phyloP scores from a whole-genome alignment of 192 early-diverging fungal species.

The Coemansia guatemalensis region DNA sequence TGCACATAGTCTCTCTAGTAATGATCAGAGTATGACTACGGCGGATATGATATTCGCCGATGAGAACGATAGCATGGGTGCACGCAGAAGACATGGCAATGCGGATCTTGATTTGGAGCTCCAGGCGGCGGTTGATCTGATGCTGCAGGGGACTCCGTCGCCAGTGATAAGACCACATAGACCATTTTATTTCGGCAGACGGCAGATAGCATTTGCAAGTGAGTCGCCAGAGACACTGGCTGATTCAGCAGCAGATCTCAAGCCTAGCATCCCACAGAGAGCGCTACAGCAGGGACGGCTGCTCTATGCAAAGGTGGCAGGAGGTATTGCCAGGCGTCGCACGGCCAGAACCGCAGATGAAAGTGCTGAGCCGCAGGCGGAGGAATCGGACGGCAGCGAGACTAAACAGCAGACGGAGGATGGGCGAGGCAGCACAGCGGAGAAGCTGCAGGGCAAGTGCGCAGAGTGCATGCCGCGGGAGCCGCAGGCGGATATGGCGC shows the following conservation, averaged over 20 bases:
- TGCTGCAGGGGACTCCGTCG: slow-evolving; percentile 26
- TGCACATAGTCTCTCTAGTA: slow-evolving; percentile 11
- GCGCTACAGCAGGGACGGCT: neutral
- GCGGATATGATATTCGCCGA: slow-evolving; percentile 29
- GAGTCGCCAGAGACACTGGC: neutral
- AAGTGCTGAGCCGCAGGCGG: neutral
- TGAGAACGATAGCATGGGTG: neutral
- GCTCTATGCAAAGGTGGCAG: neutral
- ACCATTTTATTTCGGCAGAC: slow-evolving; percentile 10
- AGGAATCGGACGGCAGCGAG: neutral
- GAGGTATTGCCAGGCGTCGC: neutral
- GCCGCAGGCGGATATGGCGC: neutral
- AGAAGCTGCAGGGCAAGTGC: neutral
- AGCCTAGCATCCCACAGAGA: neutral
- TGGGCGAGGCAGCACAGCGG: neutral
- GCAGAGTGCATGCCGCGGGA: neutral
- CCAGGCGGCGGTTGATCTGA: slow-evolving; percentile 38
- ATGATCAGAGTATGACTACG: slow-evolving; percentile 26
- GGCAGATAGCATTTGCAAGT: slow-evolving; percentile 2
- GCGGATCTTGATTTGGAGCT: slow-evolving; percentile 33
- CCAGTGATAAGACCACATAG: neutral
- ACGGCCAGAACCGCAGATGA: neutral
- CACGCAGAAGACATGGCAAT: neutral
- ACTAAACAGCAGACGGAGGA: neutral
- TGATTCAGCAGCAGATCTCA: neutral